phyloP scores from a whole-genome alignment of 2,329 filamentous ascomycete species.

The Fusarium equiseti region DNA sequence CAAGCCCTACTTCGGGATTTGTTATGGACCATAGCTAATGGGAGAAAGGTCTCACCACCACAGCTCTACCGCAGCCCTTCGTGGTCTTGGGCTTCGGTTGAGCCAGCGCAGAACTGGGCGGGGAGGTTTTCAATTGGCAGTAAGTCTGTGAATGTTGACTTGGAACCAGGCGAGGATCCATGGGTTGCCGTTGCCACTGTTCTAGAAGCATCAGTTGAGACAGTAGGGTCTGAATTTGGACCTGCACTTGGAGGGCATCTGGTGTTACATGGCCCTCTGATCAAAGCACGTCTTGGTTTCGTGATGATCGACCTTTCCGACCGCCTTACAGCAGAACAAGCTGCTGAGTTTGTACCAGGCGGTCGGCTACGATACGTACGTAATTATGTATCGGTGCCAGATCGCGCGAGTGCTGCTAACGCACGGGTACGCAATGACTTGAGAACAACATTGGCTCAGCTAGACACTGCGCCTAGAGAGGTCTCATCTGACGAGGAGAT shows the following conservation, averaged over 20 bases:
- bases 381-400: conserved; percentile 9
- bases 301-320: conserved; percentile 21
- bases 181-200: conserved; percentile 14
- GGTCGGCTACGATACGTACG: conserved; percentile 25
- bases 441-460: neutral
- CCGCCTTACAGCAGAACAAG: conserved; percentile 26
- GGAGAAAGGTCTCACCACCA: conserved; percentile 31
- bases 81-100: conserved; percentile 38
- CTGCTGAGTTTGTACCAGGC: conserved; percentile 34
- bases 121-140: conserved; percentile 20
- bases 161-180: conserved; percentile 11
- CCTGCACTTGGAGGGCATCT: conserved; percentile 16
- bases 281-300: conserved; percentile 30
- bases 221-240: conserved; percentile 25
- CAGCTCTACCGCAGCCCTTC: conserved; percentile 39
- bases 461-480: conserved; percentile 17
- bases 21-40: conserved; percentile 27
- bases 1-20: conserved; percentile 27
- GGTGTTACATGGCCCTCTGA: conserved; percentile 28
- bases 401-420: neutral
- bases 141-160: conserved; percentile 1
- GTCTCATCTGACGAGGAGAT: conserved; percentile 2
- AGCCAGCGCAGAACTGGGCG: conserved; percentile 8
- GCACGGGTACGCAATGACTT: neutral
- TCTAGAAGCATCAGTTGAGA: conserved; percentile 20